These are phyloP conservation scores for Botryotinia narcissicola DNA, from an alignment of 2,329 filamentous ascomycete genomes.

Conservation along the genomic window DNA sequence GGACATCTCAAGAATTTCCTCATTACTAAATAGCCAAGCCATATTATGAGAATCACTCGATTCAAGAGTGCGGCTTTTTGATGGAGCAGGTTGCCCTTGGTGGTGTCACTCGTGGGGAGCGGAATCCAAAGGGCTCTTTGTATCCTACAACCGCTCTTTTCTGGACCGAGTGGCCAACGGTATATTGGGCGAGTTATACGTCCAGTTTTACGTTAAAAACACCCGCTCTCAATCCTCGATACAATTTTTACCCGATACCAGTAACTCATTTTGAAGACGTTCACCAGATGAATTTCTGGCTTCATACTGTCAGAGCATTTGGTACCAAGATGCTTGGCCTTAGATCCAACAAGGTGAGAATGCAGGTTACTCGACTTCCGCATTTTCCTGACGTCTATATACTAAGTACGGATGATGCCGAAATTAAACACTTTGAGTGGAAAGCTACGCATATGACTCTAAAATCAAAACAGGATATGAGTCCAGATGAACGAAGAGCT, in stretches of 20 bases:
- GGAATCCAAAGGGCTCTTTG: not conserved
- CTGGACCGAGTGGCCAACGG: slow-evolving; percentile 2
- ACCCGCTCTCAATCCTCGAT: not conserved
- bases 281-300: slow-evolving; percentile 7
- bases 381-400: no score
- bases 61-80: not conserved
- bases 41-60: not conserved
- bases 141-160: not conserved
- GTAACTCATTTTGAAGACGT: not conserved
- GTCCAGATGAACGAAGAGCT: not conserved
- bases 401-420: not conserved
- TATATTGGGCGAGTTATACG: not conserved
- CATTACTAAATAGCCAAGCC: not conserved
- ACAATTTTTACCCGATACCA: slow-evolving; percentile 4
- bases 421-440: not conserved
- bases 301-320: not conserved
- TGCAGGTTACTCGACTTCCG: not conserved
- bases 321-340: not conserved
- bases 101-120: not conserved
- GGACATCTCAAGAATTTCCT: not conserved
- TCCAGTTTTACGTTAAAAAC: not conserved
- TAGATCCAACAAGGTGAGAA: not conserved
- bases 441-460: not conserved
- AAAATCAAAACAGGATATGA: slow-evolving; percentile 6
- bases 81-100: slow-evolving; percentile 1